Evolutionary conservation across 306 rosid genomes (phyloP).

Genomic region (Amphicarpaea edgeworthii): DNA sequence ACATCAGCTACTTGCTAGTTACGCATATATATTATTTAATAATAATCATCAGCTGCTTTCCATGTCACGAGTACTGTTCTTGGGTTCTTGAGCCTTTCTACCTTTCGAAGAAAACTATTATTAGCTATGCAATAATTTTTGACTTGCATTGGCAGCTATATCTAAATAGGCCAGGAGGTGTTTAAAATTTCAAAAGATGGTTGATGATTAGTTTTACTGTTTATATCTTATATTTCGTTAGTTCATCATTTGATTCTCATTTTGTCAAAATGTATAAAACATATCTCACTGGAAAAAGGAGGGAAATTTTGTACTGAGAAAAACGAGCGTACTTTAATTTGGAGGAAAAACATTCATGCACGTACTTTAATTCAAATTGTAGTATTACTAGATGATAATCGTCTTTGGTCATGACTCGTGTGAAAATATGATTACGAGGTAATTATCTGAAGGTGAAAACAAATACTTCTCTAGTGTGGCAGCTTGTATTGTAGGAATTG

Average conservation of each 20-base stretch:
- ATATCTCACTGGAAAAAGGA: constrained; percentile 46
- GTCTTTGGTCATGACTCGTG: constrained; percentile 23
- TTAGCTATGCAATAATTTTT: background rate
- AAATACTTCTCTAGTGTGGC: background rate
- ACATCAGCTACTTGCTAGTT: background rate
- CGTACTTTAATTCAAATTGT: constrained; percentile 2
- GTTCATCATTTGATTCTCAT: constrained; percentile 46
- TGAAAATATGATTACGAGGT: constrained; percentile 18
- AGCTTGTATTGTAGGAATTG: no score
- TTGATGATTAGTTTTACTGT: constrained; percentile 24
- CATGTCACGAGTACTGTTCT: background rate
- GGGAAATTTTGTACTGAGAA: constrained; percentile 35
- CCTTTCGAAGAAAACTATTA: background rate
- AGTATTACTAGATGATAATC: constrained; percentile 9
- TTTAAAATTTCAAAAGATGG: constrained; percentile 21
- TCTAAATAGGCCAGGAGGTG: background rate
- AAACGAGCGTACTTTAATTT: background rate
- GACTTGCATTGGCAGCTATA: no score
- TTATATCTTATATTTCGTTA: constrained; percentile 17
- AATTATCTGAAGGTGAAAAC: background rate
- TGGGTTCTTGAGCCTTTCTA: constrained; percentile 1
- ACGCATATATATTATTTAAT: no score
- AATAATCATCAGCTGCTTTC: background rate
- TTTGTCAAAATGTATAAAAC: constrained; percentile 46
- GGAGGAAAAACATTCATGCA: constrained; percentile 21